These are phyloP conservation scores for Colletotrichum sp. DNA, from an alignment of 2,329 filamentous ascomycete genomes.

Conservation along the genomic window DNA sequence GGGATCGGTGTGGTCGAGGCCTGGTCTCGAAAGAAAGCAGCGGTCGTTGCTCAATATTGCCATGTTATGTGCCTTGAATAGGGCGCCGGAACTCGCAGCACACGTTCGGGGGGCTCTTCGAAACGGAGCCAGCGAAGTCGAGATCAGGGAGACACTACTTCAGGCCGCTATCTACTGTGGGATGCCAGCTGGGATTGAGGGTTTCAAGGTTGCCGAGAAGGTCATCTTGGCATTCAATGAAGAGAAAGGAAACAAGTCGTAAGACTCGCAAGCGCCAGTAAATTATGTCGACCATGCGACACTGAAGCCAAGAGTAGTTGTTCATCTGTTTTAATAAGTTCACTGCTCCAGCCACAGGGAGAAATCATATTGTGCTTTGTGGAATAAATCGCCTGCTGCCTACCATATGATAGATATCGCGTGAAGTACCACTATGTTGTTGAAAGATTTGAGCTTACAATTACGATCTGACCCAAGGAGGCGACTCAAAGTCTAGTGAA, in stretches of 20 bases:
- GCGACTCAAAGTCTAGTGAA: no score
- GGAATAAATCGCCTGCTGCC: no score
- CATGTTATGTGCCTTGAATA: not conserved
- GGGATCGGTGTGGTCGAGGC: not conserved
- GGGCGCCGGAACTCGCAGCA: not conserved
- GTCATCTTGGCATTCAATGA: not conserved
- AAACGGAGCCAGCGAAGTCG: not conserved
- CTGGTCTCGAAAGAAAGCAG: not conserved
- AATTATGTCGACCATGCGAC: not conserved
- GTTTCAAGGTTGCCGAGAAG: not conserved
- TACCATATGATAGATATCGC: no score
- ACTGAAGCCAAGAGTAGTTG: not conserved
- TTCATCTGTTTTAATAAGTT: no score
- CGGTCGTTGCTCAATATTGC: not conserved
- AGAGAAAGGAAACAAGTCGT: constrained; percentile 25
- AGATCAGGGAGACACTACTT: not conserved
- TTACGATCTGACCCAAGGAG: no score
- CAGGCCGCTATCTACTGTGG: not conserved
- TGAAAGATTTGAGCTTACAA: no score
- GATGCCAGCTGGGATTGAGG: not conserved
- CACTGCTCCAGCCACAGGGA: no score
- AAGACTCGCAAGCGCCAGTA: not conserved
- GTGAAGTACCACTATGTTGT: no score
- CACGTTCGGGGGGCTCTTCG: not conserved
- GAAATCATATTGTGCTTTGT: no score